Evolutionary conservation across 352 stramenopile species (phyloP).

Genomic region (Globisporangium camurandrum): DNA sequence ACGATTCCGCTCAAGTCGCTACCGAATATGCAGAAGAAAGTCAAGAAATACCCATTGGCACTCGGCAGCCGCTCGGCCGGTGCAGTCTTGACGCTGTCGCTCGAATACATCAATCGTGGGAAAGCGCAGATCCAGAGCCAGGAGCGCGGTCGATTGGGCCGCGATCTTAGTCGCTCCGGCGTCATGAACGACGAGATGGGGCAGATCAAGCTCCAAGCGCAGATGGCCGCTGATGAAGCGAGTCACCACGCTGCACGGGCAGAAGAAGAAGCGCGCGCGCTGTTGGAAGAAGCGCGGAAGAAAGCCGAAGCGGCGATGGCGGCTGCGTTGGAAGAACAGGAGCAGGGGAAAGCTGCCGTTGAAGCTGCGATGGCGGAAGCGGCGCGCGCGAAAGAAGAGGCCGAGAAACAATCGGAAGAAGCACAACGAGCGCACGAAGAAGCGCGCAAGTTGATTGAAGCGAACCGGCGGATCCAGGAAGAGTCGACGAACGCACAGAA

Average conservation of each 20-base stretch:
- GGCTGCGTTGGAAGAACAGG: slow-evolving; percentile 68
- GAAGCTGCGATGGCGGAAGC: slow-evolving; percentile 82
- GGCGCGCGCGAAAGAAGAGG: slow-evolving; percentile 66
- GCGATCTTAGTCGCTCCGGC: slow-evolving; percentile 44
- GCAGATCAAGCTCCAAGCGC: slow-evolving; percentile 75
- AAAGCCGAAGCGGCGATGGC: slow-evolving; percentile 81
- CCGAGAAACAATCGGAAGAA: slow-evolving; percentile 72
- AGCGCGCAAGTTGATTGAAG: slow-evolving; percentile 76
- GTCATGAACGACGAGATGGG: slow-evolving; percentile 82
- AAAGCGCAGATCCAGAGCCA: slow-evolving; percentile 74
- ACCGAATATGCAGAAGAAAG: slow-evolving; percentile 80
- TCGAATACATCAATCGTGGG: slow-evolving; percentile 83
- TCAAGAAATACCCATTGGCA: slow-evolving; percentile 77
- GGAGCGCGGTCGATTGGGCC: slow-evolving; percentile 41
- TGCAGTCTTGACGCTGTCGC: slow-evolving; percentile 61
- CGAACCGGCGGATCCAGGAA: slow-evolving; percentile 78
- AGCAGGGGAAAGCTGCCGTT: slow-evolving; percentile 75
- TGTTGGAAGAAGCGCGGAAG: slow-evolving; percentile 68
- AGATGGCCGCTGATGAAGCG: slow-evolving; percentile 76
- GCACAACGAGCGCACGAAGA: slow-evolving; percentile 69
- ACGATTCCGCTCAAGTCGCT: slow-evolving; percentile 75
- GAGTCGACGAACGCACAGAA: slow-evolving; percentile 27
- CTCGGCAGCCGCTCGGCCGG: slow-evolving; percentile 69
- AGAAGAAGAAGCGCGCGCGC: slow-evolving; percentile 65
- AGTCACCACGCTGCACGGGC: slow-evolving; percentile 55